phyloP scores from a whole-genome alignment of 176 grass and related monocot genomes.

The Rhynchospora tenuis region DNA sequence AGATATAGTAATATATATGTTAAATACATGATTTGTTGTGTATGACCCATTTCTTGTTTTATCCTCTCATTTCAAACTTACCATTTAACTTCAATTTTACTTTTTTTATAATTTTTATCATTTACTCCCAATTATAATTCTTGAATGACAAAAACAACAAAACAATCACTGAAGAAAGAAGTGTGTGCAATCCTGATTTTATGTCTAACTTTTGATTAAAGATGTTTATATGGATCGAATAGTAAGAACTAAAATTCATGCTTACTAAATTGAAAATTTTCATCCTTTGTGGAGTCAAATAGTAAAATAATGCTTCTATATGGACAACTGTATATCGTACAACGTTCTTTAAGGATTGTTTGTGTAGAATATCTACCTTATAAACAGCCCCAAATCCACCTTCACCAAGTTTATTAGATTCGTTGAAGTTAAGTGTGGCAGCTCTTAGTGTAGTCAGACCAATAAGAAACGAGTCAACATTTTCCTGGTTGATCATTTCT shows the following conservation, averaged over 20 bases:
- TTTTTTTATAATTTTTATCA: not conserved
- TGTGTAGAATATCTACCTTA: slow-evolving; percentile 42
- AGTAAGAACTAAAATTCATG: not conserved
- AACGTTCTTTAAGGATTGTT: not conserved
- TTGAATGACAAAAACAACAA: not conserved
- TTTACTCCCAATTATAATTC: not conserved
- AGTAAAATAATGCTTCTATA: not conserved
- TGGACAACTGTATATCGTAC: not conserved
- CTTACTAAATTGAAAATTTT: not conserved
- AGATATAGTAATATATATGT: not conserved
- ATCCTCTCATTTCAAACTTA: too few relatives aligned
- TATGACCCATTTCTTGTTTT: too few relatives aligned
- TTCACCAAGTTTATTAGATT: slow-evolving; percentile 67
- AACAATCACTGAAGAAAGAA: not conserved
- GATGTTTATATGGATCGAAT: not conserved
- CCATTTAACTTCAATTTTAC: not conserved
- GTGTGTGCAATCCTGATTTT: not conserved
- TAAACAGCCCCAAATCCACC: slow-evolving; percentile 76
- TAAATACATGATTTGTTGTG: too few relatives aligned
- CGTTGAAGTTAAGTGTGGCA: slow-evolving; percentile 56
- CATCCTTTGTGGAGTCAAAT: not conserved
- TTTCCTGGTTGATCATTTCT: not conserved
- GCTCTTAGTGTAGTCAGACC: slow-evolving; percentile 33
- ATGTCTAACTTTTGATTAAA: not conserved
- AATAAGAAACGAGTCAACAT: slow-evolving; percentile 35